These are phyloP conservation scores for Vanilla planifolia DNA, from an alignment of 106 monocot genomes.

Conservation along the genomic window DNA sequence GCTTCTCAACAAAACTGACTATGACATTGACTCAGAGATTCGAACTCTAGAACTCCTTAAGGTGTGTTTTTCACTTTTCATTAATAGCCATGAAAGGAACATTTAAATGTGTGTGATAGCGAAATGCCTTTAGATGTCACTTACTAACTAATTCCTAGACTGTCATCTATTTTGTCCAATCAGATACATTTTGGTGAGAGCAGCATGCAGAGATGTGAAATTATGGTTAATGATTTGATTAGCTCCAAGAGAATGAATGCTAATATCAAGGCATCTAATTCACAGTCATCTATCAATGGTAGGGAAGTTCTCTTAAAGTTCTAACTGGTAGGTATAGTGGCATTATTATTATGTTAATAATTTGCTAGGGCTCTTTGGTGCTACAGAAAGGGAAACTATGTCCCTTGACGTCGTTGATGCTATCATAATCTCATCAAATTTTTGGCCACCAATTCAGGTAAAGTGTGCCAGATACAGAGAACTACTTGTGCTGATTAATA, in stretches of 20 bases:
- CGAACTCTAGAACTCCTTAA: conserved; percentile 95
- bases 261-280: conserved; percentile 82
- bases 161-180: conserved; percentile 9
- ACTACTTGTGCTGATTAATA: not conserved
- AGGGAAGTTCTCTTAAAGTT: conserved; percentile 10
- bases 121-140: not conserved
- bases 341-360: conserved; percentile 1
- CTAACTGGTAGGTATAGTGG: not conserved
- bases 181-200: conserved; percentile 99
- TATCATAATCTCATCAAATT: conserved; percentile 90
- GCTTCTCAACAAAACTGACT: conserved; percentile 92
- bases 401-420: conserved; percentile 75
- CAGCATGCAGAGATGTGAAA: conserved; percentile 98
- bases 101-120: not conserved
- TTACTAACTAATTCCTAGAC: too few relatives aligned
- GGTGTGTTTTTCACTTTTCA: conserved; percentile 23
- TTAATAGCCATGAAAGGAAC: not conserved
- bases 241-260: conserved; percentile 92
- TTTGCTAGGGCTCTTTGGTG: conserved; percentile 21
- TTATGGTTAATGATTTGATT: conserved; percentile 98
- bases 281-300: conserved; percentile 43
- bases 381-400: conserved; percentile 31
- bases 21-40: conserved; percentile 99
- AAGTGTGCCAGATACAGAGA: not conserved
- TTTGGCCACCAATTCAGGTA: conserved; percentile 99